Percentiles rank a stretch among this genome's conserved stretches.
Evolutionary conservation across 371 early-diverging fungal species (phyloP).

Genomic region (Mucor velutinosus): DNA sequence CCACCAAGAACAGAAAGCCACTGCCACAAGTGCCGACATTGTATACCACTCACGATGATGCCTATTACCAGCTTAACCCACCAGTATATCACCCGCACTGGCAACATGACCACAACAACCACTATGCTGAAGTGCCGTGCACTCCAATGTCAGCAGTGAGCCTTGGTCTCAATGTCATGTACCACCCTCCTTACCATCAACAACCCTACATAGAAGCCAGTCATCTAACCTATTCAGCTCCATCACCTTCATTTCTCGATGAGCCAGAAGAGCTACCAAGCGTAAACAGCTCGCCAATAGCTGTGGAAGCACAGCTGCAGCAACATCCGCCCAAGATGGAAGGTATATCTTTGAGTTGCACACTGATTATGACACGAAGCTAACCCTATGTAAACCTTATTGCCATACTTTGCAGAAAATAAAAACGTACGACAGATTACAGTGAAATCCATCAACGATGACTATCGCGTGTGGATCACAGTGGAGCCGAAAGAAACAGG

Average conservation of each 20-base stretch:
- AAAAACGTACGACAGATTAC: conserved; percentile 36
- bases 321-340: neutral
- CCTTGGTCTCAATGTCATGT: neutral
- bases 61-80: neutral
- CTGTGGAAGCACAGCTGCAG: neutral
- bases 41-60: neutral
- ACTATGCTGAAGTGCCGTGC: neutral
- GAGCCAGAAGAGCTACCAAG: neutral
- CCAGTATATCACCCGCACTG: neutral
- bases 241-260: neutral
- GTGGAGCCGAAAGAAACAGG: conserved; percentile 44
- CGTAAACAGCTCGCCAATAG: neutral
- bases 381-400: neutral
- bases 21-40: neutral
- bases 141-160: neutral
- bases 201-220: neutral
- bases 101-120: neutral
- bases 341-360: neutral
- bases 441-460: conserved; percentile 43
- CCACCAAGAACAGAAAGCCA: neutral
- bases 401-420: neutral
- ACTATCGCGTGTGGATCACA: conserved; percentile 44
- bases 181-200: neutral
- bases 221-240: neutral
- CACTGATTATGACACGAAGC: neutral